These are phyloP conservation scores for Bolboschoenus planiculmis DNA, from an alignment of 176 grass and related monocot species.

Conservation along the genomic window DNA sequence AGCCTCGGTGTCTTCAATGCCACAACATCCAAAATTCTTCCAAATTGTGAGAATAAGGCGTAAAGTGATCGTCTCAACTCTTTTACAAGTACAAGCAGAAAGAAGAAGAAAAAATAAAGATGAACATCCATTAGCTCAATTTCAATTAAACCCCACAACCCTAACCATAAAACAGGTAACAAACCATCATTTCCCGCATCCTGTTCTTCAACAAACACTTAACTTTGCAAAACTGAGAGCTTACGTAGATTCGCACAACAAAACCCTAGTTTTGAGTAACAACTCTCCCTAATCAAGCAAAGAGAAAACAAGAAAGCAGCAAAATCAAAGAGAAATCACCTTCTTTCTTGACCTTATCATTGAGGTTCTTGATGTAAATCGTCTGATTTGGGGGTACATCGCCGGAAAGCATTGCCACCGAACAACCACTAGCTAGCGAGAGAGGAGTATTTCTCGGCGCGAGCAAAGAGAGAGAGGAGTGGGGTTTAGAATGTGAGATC, in stretches of 20 bases:
- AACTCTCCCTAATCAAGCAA: not conserved
- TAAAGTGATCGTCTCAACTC: constrained; percentile 88
- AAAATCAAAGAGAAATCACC: constrained; percentile 24
- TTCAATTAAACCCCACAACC: constrained; percentile 10
- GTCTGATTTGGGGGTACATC: constrained; percentile 97
- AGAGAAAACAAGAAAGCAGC: not conserved
- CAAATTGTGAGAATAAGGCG: constrained; percentile 93
- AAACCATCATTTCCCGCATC: not conserved
- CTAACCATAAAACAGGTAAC: not conserved
- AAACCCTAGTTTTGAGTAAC: constrained; percentile 26
- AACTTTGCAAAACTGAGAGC: not conserved
- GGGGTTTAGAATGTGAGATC: not conserved
- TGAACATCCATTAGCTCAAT: not conserved
- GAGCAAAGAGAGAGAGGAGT: not conserved
- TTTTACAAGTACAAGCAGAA: constrained; percentile 27
- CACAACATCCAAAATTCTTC: constrained; percentile 85
- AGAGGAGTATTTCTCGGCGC: not conserved
- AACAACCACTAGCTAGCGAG: not conserved
- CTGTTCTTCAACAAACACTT: not conserved
- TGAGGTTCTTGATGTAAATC: constrained; percentile 78
- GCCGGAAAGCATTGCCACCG: constrained; percentile 71
- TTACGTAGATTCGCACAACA: not conserved
- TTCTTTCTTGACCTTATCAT: constrained; percentile 99
- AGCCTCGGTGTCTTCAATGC: constrained; percentile 84
- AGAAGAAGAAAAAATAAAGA: not conserved